A percentile compares a stretch with the other conserved stretches of the same genome.
Conservation (phyloP, 2,329 filamentous ascomycete genomes). For the Clonostachys byssicola region DNA sequence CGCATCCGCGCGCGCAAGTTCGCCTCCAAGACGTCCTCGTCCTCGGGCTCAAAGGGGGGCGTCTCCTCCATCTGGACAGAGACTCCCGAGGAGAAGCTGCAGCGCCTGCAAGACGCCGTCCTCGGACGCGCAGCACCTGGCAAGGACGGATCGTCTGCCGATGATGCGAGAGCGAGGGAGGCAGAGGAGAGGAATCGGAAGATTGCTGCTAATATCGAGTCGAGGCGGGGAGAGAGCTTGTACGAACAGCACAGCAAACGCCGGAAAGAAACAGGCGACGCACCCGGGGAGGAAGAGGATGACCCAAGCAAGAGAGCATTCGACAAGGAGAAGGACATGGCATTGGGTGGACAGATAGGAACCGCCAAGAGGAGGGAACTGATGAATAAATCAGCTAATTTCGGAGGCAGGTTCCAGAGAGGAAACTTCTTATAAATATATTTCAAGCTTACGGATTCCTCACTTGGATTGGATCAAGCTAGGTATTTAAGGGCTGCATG, state of each 20-base stretch:
- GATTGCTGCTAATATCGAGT: conserved; percentile 45
- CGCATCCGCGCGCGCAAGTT: conserved; percentile 81
- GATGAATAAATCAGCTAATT: conserved; percentile 74
- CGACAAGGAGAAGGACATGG: conserved; percentile 93
- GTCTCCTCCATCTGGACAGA: conserved; percentile 78
- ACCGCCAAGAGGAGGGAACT: conserved; percentile 73
- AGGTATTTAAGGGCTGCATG: too few relatives aligned
- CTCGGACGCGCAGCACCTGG: conserved; percentile 57
- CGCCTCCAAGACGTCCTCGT: conserved; percentile 51
- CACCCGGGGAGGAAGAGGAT: conserved; percentile 66
- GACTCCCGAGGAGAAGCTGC: conserved; percentile 82
- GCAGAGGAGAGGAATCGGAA: conserved; percentile 49
- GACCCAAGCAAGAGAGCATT: conserved; percentile 88
- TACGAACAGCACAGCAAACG: conserved; percentile 51
- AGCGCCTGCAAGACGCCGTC: conserved; percentile 75
- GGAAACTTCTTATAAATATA: conserved; percentile 56
- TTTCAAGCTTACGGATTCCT: too few relatives aligned
- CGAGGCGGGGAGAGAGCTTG: conserved; percentile 52
- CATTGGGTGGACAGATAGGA: conserved; percentile 66
- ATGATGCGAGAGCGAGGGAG: conserved; percentile 42
- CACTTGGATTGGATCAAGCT: too few relatives aligned
- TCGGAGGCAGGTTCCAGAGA: conserved; percentile 76
- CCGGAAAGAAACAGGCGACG: conserved; percentile 18
- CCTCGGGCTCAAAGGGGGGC: conserved; percentile 12
- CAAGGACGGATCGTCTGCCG: conserved; percentile 29